Conservation (phyloP, 2,329 filamentous ascomycete species). For the Xylaria sp. region DNA sequence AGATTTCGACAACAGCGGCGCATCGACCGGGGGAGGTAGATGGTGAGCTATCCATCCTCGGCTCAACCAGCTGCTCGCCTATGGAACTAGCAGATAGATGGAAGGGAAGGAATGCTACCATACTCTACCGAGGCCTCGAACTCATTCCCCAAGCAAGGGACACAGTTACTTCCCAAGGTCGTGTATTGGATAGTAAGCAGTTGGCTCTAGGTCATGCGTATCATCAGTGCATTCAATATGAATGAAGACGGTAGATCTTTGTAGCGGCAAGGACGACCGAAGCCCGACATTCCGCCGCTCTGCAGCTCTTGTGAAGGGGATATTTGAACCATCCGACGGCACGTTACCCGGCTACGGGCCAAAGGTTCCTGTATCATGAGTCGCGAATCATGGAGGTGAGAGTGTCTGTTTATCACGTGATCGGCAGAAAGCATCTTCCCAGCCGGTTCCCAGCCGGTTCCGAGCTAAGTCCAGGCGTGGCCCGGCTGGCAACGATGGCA, state of each 20-base stretch:
- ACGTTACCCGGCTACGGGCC: not conserved
- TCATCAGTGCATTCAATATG: not conserved
- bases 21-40: not conserved
- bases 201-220: not conserved
- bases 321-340: not conserved
- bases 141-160: not conserved
- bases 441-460: not conserved
- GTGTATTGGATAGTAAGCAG: not conserved
- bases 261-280: not conserved
- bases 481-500: not conserved
- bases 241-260: not conserved
- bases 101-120: not conserved
- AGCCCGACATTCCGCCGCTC: not conserved
- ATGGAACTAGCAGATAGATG: not conserved
- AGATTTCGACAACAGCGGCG: not conserved
- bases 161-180: not conserved
- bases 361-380: not conserved
- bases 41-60: not conserved
- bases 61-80: not conserved
- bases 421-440: not conserved
- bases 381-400: not conserved
- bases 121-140: not conserved
- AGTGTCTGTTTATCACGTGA: not conserved
- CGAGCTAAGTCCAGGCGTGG: not conserved
- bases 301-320: not conserved